A percentile compares a stretch with the other conserved stretches of the same genome.
Evolutionary conservation across 139 green algal species (phyloP).

Genomic region (Tetradesmus lagerheimii): DNA sequence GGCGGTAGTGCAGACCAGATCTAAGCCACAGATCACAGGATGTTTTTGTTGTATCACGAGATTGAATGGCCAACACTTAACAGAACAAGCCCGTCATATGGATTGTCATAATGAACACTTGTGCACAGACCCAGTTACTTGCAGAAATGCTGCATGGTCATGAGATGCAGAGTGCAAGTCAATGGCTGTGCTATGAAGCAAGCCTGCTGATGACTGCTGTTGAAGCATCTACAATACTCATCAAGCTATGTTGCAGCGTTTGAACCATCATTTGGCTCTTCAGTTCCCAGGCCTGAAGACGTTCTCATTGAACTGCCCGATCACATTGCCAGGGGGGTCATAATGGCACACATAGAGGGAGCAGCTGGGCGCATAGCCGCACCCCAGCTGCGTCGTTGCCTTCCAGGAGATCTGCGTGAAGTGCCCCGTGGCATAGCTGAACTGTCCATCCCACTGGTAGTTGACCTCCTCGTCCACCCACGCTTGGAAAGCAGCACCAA

Average conservation of each 20-base stretch:
- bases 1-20: too few species aligned
- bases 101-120: too few species aligned
- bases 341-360: conserved; percentile 40
- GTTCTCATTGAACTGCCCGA: conserved; percentile 27
- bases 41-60: too few species aligned
- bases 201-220: too few species aligned
- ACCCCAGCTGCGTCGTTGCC: conserved; percentile 9
- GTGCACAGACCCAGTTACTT: neutral
- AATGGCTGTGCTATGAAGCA: too few species aligned
- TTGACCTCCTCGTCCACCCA: conserved; percentile 22
- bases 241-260: too few species aligned
- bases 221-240: too few species aligned
- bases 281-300: conserved; percentile 6
- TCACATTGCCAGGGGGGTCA: conserved; percentile 11
- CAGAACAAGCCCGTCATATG: too few species aligned
- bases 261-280: neutral
- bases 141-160: neutral
- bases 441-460: conserved; percentile 3
- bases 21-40: too few species aligned
- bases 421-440: conserved; percentile 4
- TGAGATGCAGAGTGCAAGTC: neutral
- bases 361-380: conserved; percentile 22
- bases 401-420: conserved; percentile 31
- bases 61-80: too few species aligned
- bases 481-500: neutral